Conservation (phyloP, 148 eudicot species). For the Nepenthes gracilis region DNA sequence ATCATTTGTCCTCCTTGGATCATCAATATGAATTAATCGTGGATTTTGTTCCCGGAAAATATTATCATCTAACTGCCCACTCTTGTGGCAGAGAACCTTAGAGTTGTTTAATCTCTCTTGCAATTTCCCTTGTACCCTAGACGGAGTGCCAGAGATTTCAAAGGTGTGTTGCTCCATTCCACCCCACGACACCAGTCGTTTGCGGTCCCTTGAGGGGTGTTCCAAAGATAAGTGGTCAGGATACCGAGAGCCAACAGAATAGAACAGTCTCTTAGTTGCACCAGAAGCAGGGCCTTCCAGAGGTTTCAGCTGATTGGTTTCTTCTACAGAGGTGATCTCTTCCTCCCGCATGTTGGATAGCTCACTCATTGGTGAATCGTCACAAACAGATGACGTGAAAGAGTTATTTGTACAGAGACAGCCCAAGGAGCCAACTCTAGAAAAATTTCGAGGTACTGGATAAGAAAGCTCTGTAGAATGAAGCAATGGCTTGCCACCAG, state of each 20-base stretch:
- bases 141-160: slow-evolving; percentile 41
- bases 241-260: slow-evolving; percentile 25
- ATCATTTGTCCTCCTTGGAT: slow-evolving; percentile 71
- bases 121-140: slow-evolving; percentile 8
- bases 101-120: slow-evolving; percentile 37
- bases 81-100: slow-evolving; percentile 39
- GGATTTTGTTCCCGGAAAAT: slow-evolving; percentile 50
- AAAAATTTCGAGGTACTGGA: slow-evolving; percentile 18
- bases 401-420: slow-evolving; percentile 28
- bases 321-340: slow-evolving; percentile 14
- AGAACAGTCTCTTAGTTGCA: slow-evolving; percentile 17
- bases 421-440: slow-evolving; percentile 21
- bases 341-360: slow-evolving; percentile 22
- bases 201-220: slow-evolving; percentile 42
- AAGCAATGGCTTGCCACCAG: slow-evolving; percentile 37
- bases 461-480: slow-evolving; percentile 22
- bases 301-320: slow-evolving; percentile 16
- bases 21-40: slow-evolving; percentile 43
- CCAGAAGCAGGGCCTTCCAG: slow-evolving; percentile 16
- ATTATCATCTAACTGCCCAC: slow-evolving; percentile 65
- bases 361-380: slow-evolving; percentile 15
- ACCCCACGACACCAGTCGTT: slow-evolving; percentile 64
- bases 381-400: slow-evolving; percentile 21
- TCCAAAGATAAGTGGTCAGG: slow-evolving; percentile 20
- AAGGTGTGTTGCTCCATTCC: slow-evolving; percentile 49